Conservation (phyloP, 495 filamentous ascomycete species). For the Glarea lozoyensis region DNA sequence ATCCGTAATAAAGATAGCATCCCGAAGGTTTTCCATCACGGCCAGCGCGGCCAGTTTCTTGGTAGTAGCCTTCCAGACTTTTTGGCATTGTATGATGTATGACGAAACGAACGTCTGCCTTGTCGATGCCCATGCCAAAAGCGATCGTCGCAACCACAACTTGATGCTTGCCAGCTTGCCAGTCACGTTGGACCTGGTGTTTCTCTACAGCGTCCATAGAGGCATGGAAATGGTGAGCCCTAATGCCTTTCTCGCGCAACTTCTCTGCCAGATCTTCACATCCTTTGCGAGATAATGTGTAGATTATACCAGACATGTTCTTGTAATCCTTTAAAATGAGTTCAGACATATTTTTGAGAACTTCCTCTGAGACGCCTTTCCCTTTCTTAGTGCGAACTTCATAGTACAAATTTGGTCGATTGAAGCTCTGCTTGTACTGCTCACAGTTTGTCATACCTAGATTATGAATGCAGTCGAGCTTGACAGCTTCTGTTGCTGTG, state of each 20-base stretch:
- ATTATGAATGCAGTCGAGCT: conserved; percentile 80
- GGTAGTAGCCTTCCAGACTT: conserved; percentile 96
- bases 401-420: conserved; percentile 84
- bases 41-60: conserved; percentile 92
- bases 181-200: conserved; percentile 58
- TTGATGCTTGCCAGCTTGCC: conserved; percentile 70
- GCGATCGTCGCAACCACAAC: conserved; percentile 99
- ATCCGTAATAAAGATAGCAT: conserved; percentile 84
- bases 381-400: conserved; percentile 53
- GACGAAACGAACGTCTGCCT: conserved; percentile 89
- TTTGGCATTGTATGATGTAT: conserved; percentile 89
- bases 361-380: conserved; percentile 43
- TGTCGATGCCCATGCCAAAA: conserved; percentile 99
- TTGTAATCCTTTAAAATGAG: conserved; percentile 59
- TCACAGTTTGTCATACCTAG: conserved; percentile 70
- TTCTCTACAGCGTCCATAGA: conserved; percentile 57
- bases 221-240: conserved; percentile 81
- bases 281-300: conserved; percentile 76
- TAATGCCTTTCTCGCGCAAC: conserved; percentile 52
- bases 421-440: conserved; percentile 83
- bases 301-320: conserved; percentile 82
- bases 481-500: conserved; percentile 89
- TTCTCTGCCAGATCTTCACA: conserved; percentile 72
- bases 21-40: conserved; percentile 80
- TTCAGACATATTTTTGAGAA: conserved; percentile 56